A percentile compares a stretch with the other conserved stretches of the same genome.
Evolutionary conservation across 2,329 filamentous ascomycete genomes (phyloP).

Genomic region (Paraphoma sp.): DNA sequence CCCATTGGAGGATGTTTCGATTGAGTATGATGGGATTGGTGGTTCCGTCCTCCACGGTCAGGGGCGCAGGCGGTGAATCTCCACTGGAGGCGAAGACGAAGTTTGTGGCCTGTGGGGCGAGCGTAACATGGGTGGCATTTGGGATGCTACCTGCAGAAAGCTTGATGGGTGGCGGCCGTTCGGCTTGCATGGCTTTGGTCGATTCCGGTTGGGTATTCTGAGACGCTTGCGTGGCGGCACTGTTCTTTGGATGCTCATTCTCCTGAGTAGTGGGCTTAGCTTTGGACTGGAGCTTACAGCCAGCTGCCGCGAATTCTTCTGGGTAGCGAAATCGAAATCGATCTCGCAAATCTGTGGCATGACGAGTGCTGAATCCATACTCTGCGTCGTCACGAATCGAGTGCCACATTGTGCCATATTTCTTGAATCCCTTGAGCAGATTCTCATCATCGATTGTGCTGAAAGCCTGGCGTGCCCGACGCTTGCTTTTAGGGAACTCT

Average conservation of each 20-base stretch:
- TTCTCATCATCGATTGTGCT: slow-evolving; percentile 64
- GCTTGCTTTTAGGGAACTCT: slow-evolving; percentile 57
- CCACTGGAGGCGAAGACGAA: slow-evolving; percentile 11
- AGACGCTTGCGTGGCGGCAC: neutral
- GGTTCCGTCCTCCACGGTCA: slow-evolving; percentile 28
- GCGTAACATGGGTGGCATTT: too few species aligned
- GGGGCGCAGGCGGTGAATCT: slow-evolving; percentile 18
- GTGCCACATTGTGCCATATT: slow-evolving; percentile 67
- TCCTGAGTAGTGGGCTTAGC: slow-evolving; percentile 14
- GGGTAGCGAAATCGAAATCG: slow-evolving; percentile 67
- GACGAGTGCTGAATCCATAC: slow-evolving; percentile 59
- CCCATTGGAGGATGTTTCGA: slow-evolving; percentile 49
- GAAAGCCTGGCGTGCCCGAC: slow-evolving; percentile 63
- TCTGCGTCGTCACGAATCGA: slow-evolving; percentile 62
- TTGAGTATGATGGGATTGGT: slow-evolving; percentile 44
- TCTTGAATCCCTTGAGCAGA: slow-evolving; percentile 64
- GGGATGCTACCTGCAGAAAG: too few species aligned
- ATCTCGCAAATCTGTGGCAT: slow-evolving; percentile 65
- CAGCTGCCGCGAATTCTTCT: slow-evolving; percentile 60
- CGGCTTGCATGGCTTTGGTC: neutral
- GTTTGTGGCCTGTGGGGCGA: neutral
- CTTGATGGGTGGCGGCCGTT: too few species aligned
- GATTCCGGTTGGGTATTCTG: neutral
- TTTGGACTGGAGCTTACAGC: slow-evolving; percentile 44
- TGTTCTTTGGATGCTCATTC: neutral